Percentiles rank a stretch among this genome's conserved stretches.
Conservation (phyloP, 192 early-diverging fungal genomes). For the Borealophlyctis nickersoniae region DNA sequence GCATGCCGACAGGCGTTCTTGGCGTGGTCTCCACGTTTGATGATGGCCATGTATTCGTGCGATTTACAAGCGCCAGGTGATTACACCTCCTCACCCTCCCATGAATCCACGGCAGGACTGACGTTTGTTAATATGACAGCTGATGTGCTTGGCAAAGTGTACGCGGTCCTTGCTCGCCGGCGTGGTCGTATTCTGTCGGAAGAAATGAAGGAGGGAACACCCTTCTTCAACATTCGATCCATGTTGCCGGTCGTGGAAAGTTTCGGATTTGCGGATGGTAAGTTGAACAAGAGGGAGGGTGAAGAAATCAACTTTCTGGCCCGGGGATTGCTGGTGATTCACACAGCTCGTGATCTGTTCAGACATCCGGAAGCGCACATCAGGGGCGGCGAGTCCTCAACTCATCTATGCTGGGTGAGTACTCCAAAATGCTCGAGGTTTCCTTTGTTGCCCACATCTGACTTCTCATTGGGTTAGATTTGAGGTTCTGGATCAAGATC, state of each 20-base stretch:
- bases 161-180: constrained; percentile 86
- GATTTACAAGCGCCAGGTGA: constrained; percentile 92
- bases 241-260: constrained; percentile 92
- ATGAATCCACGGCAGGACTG: too few species aligned
- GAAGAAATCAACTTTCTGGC: neutral
- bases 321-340: neutral
- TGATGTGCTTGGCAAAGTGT: constrained; percentile 93
- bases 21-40: constrained; percentile 91
- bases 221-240: constrained; percentile 87
- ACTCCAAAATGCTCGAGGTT: too few species aligned
- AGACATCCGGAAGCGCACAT: constrained; percentile 94
- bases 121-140: too few species aligned
- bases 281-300: neutral
- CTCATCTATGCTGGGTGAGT: constrained; percentile 86
- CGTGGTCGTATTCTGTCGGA: constrained; percentile 91
- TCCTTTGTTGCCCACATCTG: too few species aligned
- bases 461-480: constrained; percentile 48
- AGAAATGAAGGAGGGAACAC: constrained; percentile 97
- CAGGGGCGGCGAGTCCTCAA: constrained; percentile 92
- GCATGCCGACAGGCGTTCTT: constrained; percentile 80
- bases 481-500: constrained; percentile 88
- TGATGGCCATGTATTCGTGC: constrained; percentile 94
- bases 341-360: neutral
- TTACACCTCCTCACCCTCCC: constrained; percentile 17
- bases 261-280: constrained; percentile 97